A percentile compares a stretch with the other conserved stretches of the same genome.
Evolutionary conservation across 2,329 filamentous ascomycete species (phyloP).

Genomic region (Aaosphaeria pasadenensis): DNA sequence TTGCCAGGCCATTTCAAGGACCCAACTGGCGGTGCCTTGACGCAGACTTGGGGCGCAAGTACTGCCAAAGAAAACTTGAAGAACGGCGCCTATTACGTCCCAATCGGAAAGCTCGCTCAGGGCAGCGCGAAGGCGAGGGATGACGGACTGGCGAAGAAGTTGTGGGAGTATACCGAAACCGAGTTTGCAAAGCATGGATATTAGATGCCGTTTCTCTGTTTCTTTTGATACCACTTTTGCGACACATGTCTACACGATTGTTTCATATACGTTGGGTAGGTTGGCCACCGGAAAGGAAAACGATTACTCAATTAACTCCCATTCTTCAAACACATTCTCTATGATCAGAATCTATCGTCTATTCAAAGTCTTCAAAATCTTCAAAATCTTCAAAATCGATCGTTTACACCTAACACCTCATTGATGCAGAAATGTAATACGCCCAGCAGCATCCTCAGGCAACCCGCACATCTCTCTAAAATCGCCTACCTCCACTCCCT

Average conservation of each 20-base stretch:
- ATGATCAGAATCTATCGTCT: too few species aligned
- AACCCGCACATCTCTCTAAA: constrained; percentile 51
- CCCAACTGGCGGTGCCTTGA: constrained; percentile 36
- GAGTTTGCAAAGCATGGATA: constrained; percentile 33
- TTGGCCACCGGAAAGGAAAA: too few species aligned
- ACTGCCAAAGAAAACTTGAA: constrained; percentile 29
- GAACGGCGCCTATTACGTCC: constrained; percentile 44
- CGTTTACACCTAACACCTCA: constrained; percentile 4
- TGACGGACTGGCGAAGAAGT: constrained; percentile 30
- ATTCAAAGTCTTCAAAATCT: too few species aligned
- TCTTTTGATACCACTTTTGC: too few species aligned
- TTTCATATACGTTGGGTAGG: too few species aligned
- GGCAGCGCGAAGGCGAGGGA: constrained; percentile 26
- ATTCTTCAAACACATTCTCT: too few species aligned
- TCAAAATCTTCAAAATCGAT: too few species aligned
- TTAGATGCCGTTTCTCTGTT: constrained; percentile 2
- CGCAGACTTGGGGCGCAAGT: constrained; percentile 43
- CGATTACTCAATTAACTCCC: too few species aligned
- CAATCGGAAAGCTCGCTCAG: constrained; percentile 21
- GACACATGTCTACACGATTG: too few species aligned
- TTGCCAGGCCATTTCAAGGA: constrained; percentile 29
- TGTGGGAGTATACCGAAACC: constrained; percentile 38
- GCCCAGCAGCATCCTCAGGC: constrained; percentile 34
- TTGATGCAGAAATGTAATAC: constrained; percentile 52
- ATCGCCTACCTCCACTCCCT: constrained; percentile 43